Percentiles rank a stretch among this genome's conserved stretches.
Conservation (phyloP, 495 filamentous ascomycete species). For the Neurospora discreta region DNA sequence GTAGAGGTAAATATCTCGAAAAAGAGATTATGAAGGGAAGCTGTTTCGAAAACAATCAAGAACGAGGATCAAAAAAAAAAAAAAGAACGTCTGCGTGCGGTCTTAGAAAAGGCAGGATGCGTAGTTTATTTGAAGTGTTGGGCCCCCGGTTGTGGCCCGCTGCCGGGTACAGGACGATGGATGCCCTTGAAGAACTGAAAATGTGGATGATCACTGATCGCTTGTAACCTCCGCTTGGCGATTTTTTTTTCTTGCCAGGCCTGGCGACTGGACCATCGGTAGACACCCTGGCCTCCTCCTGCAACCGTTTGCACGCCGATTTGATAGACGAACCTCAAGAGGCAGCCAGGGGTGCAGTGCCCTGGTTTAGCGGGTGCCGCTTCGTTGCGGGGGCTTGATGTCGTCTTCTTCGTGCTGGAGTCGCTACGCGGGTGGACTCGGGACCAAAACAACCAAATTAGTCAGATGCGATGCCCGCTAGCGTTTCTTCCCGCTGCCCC, state of each 20-base stretch:
- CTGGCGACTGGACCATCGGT: background rate
- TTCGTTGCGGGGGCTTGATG: constrained; percentile 4
- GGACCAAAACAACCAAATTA: constrained; percentile 4
- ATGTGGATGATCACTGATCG: background rate
- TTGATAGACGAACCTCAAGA: background rate
- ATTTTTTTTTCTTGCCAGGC: background rate
- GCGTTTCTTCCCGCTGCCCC: background rate
- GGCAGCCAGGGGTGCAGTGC: background rate
- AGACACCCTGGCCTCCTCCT: background rate
- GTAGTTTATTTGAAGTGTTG: background rate
- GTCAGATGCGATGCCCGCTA: constrained; percentile 9
- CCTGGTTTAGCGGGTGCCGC: background rate
- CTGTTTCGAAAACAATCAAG: constrained; percentile 5
- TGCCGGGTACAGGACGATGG: background rate
- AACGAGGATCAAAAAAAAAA: constrained; percentile 9
- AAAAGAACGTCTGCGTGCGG: constrained; percentile 2
- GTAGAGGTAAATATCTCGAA: constrained; percentile 1
- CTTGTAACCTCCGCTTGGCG: background rate
- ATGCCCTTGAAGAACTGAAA: background rate
- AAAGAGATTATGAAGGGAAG: background rate
- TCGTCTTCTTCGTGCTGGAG: background rate
- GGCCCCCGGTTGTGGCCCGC: background rate
- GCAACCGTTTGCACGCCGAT: background rate
- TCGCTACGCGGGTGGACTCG: constrained; percentile 13
- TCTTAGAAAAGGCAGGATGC: background rate